Base-by-base conservation (phyloP, 129 eudicot species). In the Flaveria brownii region DNA sequence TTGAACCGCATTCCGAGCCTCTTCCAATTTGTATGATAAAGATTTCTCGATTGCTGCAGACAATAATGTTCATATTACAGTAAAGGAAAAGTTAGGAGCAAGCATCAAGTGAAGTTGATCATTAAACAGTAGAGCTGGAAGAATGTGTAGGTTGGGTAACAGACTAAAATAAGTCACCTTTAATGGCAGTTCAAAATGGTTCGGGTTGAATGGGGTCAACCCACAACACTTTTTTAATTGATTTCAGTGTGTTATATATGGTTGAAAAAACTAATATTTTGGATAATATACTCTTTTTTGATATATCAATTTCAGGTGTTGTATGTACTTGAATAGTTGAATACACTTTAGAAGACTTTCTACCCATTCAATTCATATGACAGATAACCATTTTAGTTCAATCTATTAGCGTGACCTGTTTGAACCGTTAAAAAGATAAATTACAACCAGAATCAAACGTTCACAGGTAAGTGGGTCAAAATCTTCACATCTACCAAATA, bases 41-140 rank as follows among this genome's bases (percentile, higher is more conserved):
- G 96, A 84, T 78, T 89, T 95, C 79, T 95, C 99, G 46, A 95
- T 88, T 50, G 97, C 99, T 95, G 95, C 82, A 83, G 15, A 82
- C 16, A 22, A 60, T 45, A 55, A 41, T 22, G 45, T 63, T 30
- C 45, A 73, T 7, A 59, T 11, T 20, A 50, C 18, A 39, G 41
- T 18, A 9, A 52, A 41, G 23, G 39, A 23, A 7, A 74, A 12
- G 63, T 28, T 28, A 76, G 30, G 41, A 52, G 15, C 52, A 36
- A 33, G 64, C 15, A 76, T 76, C 26, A 15, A 30, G 46, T 63
- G 69, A 63, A 43, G 28, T 28, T 33, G 39, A 30, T 71, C 49
- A 74, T 60, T 36, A 59, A 18, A 9, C 41, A 23, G 20, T 28
- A 5, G 17, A 51, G 64, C 41, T 51, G 2, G 50, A 71, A 25